Evolutionary conservation across 2,329 filamentous ascomycete genomes (phyloP), one percentile per base, ranked within the genome.

Genomic region (Huntiella abstrusa): DNA sequence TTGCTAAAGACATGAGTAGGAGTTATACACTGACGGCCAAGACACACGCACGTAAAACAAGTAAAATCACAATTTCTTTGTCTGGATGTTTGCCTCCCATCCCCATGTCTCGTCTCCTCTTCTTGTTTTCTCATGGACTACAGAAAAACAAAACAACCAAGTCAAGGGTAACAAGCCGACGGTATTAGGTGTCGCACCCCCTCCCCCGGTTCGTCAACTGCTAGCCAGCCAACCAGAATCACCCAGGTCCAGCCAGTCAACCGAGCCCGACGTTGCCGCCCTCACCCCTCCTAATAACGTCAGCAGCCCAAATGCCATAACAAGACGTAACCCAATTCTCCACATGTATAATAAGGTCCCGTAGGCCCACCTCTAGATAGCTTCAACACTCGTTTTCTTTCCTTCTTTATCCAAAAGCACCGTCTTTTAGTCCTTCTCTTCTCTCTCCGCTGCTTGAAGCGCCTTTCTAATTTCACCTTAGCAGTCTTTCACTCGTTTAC

Each of bases 401-500:
- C 4, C 34, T 38, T 45, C 13, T 34, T 47, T 43, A 43, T 13
- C 41, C 33, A 33, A 19, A 43, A 43, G 38, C 41, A 43, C 15
- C 41, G 34, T 34, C 22, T 33, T 43, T 35, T 43, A 43, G 12
- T 34, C 13, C 37, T 40, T 40, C 22, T 19, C 15, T 40, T 40
- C 36, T 17, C 36, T n/a, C 5, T 38, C n/a, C 36, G 13, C 13
- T 17, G 37, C 37, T 19, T 40, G 16, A 12, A 40, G 16, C 16
- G 37, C 13, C 33, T 17, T 19, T 11, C 16, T 46, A 22, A 16
- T 33, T 33, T 46, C 8, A 28, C 22, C 6, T 40, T 46, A 46
- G 44, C 44, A 46, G 19, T 40, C 28, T 47, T 47, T 37, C 22
- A 28, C 22, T 28, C 22, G 22, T 28, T 47, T 47, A 28, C 39